Evolutionary conservation across 768 basidiomycete species (phyloP).

Genomic region (Hydnomerulius pinastri): DNA sequence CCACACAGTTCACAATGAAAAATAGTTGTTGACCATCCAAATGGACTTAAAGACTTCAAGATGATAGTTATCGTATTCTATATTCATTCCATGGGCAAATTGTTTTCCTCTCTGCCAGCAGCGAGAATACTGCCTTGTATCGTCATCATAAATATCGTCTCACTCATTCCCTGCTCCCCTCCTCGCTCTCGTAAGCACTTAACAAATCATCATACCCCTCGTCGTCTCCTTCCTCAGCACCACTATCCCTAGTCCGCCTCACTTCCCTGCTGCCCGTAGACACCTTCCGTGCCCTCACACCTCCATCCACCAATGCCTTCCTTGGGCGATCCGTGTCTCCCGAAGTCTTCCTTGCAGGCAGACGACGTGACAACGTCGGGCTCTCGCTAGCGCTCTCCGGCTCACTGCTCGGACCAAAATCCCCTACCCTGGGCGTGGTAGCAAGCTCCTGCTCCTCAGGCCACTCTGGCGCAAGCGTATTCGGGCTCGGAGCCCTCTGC

Average conservation of each 20-base stretch:
- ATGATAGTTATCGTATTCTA: too few relatives aligned
- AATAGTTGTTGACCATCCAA: too few relatives aligned
- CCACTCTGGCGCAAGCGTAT: slow-evolving; percentile 54
- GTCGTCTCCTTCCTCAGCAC: slow-evolving; percentile 77
- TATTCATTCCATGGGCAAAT: too few relatives aligned
- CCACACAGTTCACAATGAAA: too few relatives aligned
- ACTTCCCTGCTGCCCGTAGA: slow-evolving; percentile 45
- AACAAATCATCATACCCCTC: slow-evolving; percentile 73
- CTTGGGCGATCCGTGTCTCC: slow-evolving; percentile 29
- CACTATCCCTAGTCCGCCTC: slow-evolving; percentile 52
- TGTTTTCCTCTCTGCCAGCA: neutral
- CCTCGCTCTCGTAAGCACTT: slow-evolving; percentile 83
- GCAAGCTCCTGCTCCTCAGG: slow-evolving; percentile 50
- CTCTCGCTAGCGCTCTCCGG: slow-evolving; percentile 30
- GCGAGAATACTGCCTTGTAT: neutral
- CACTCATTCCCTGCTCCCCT: slow-evolving; percentile 40
- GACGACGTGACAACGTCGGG: slow-evolving; percentile 23
- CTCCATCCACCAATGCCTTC: slow-evolving; percentile 44
- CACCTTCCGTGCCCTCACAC: slow-evolving; percentile 44
- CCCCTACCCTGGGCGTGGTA: slow-evolving; percentile 58
- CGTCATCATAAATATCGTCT: too few relatives aligned
- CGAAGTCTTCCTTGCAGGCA: slow-evolving; percentile 29
- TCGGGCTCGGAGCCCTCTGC: slow-evolving; percentile 44
- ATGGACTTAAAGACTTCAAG: too few relatives aligned
- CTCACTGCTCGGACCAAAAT: slow-evolving; percentile 42